Percentiles rank a stretch among this genome's conserved stretches.
Evolutionary conservation across 73 alveolate species (phyloP).

Genomic region (Paramecium octaurelia): DNA sequence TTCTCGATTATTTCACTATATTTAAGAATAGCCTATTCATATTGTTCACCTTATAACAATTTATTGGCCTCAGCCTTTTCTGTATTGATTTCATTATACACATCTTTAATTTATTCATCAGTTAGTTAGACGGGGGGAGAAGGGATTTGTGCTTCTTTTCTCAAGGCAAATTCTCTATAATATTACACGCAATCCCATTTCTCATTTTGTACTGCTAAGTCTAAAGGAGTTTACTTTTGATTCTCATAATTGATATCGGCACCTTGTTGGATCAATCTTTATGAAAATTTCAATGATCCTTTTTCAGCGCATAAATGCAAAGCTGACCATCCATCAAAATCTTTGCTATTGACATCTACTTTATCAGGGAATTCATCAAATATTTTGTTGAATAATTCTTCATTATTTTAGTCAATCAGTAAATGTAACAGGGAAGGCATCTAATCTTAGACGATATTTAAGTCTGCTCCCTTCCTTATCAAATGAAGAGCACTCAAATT

Average conservation of each 20-base stretch:
- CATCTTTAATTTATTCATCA: not conserved
- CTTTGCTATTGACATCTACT: constrained; percentile 41
- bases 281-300: constrained; percentile 28
- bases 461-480: constrained; percentile 49
- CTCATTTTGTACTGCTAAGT: constrained; percentile 37
- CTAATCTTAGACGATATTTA: not conserved
- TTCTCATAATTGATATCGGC: constrained; percentile 42
- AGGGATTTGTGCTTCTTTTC: not conserved
- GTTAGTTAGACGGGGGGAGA: not conserved
- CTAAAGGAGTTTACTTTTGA: constrained; percentile 26
- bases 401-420: constrained; percentile 31
- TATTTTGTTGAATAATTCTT: constrained; percentile 36
- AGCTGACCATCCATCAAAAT: constrained; percentile 56
- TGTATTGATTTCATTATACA: not conserved
- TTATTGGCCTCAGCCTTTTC: not conserved
- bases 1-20: not conserved
- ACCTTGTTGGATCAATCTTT: not conserved
- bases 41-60: not conserved
- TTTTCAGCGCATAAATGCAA: constrained; percentile 57
- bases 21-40: not conserved
- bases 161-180: not conserved
- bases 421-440: constrained; percentile 42
- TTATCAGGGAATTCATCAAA: not conserved
- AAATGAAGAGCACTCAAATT: constrained; percentile 3
- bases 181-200: constrained; percentile 34